Evolutionary conservation across 371 early-diverging fungal genomes (phyloP), one percentile per base, ranked within the genome.

Genomic region (Chytridium lagenaria): DNA sequence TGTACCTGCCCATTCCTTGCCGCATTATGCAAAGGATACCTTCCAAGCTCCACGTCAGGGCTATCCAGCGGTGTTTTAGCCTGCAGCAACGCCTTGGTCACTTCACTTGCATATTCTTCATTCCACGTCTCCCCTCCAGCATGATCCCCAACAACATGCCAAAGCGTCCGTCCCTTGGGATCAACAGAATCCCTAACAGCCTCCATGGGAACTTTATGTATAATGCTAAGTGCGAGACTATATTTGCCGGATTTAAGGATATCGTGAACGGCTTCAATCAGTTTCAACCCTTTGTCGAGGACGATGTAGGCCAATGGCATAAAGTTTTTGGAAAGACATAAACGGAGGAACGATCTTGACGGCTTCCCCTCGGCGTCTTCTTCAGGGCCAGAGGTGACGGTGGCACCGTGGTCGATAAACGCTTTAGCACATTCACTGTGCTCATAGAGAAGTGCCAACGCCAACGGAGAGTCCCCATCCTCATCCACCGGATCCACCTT

Each of bases 291-390:
- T 28, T 76, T 74, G 30, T 85, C 82, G 72, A 88, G 79, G 40
- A 88, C 83, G 28, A 86, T 68, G 67, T 87, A 89, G 1, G 87
- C 84, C 68, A 90, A 73, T 44, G 85, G 84, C 78, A 89, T 85
- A 73, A 84, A 80, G 22, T 72, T 69, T 12, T 74, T 70, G 2
- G 40, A 7, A 15, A 80, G 69, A 65, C 1, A 22, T 3, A 50
- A 67, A 5, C 55, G 55, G 55, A 52, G 26, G 55, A 52, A 52
- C 5, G 55, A 52, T 5, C 5, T 15, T n/a, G 12, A n/a, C 5
- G 12, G 16, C 12, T 7, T 5, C 26, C 23, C 26, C 26, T 52
- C 55, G 5, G 55, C 5, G 26, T 10, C 12, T 5, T 26, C 23
- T 10, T 15, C 5, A 52, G 55, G 5, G 12, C 16, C 12, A 23